Evolutionary conservation across 1,284 basidiomycete genomes (phyloP).

Genomic region (Melampsora occidentalis): DNA sequence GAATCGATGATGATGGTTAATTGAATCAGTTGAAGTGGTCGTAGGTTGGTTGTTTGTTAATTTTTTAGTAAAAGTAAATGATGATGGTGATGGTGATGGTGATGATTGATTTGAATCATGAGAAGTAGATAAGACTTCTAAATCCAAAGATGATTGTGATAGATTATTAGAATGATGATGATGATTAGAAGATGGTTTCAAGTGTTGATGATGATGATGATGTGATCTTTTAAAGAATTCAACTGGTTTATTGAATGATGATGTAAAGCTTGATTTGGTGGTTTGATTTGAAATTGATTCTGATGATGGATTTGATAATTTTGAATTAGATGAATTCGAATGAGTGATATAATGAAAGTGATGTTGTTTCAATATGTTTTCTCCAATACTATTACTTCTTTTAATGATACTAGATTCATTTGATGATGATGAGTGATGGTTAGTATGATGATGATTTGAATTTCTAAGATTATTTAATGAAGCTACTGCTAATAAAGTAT

Average conservation of each 20-base stretch:
- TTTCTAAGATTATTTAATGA: not conserved
- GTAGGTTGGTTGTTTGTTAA: too few relatives aligned
- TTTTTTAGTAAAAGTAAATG: not conserved
- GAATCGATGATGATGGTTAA: too few relatives aligned
- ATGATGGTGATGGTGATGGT: too few relatives aligned
- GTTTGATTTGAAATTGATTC: not conserved
- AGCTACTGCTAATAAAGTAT: not conserved
- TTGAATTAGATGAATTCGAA: too few relatives aligned
- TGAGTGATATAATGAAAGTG: not conserved
- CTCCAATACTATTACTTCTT: not conserved
- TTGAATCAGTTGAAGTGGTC: too few relatives aligned
- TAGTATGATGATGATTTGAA: not conserved
- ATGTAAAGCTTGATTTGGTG: not conserved
- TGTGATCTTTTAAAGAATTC: conserved; percentile 3
- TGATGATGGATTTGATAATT: not conserved
- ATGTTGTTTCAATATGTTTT: not conserved
- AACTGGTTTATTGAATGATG: not conserved
- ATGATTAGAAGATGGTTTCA: too few relatives aligned
- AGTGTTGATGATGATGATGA: too few relatives aligned
- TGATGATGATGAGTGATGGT: not conserved
- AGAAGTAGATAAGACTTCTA: not conserved
- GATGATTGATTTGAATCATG: too few relatives aligned
- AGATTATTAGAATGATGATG: too few relatives aligned
- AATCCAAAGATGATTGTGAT: not conserved
- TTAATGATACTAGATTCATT: not conserved